phyloP scores from a whole-genome alignment of 1,284 basidiomycete genomes.

The Pseudozyma sp. region DNA sequence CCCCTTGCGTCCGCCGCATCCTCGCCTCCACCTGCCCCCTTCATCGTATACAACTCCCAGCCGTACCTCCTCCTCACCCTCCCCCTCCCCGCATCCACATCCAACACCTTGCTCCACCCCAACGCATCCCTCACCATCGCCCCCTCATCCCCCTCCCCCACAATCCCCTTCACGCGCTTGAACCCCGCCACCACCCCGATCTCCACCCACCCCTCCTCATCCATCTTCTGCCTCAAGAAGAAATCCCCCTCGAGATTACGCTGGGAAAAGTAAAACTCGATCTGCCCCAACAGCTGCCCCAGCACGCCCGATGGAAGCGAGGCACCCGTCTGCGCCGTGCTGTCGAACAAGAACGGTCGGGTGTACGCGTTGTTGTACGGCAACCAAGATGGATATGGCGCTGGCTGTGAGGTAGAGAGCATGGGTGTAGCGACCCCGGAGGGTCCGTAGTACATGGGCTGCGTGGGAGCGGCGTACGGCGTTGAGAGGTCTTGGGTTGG shows the following conservation, averaged over 20 bases:
- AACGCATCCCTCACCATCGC: slow-evolving; percentile 47
- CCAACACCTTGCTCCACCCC: slow-evolving; percentile 42
- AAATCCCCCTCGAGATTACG: slow-evolving; percentile 62
- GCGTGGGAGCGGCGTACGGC: slow-evolving; percentile 1
- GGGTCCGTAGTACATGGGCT: slow-evolving; percentile 14
- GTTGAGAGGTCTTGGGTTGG: background rate
- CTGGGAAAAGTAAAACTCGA: slow-evolving; percentile 66
- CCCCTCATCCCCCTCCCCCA: slow-evolving; percentile 25
- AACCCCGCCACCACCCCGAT: slow-evolving; percentile 54
- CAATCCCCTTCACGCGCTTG: slow-evolving; percentile 53
- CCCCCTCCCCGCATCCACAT: slow-evolving; percentile 39
- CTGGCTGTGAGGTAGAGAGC: slow-evolving; percentile 1
- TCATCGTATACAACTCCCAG: slow-evolving; percentile 53
- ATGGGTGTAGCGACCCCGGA: slow-evolving; percentile 22
- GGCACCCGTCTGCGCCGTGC: slow-evolving; percentile 19
- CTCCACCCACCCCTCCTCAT: slow-evolving; percentile 58
- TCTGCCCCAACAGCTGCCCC: slow-evolving; percentile 54
- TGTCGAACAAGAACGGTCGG: slow-evolving; percentile 8
- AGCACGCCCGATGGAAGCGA: slow-evolving; percentile 25
- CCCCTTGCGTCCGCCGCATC: background rate
- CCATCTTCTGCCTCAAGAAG: slow-evolving; percentile 63
- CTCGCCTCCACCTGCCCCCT: background rate
- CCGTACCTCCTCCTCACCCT: slow-evolving; percentile 47
- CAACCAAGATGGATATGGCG: slow-evolving; percentile 6
- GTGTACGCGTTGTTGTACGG: slow-evolving; percentile 10